phyloP scores from a whole-genome alignment of 1,284 basidiomycete genomes.

The Fistulinella cinereoalba region DNA sequence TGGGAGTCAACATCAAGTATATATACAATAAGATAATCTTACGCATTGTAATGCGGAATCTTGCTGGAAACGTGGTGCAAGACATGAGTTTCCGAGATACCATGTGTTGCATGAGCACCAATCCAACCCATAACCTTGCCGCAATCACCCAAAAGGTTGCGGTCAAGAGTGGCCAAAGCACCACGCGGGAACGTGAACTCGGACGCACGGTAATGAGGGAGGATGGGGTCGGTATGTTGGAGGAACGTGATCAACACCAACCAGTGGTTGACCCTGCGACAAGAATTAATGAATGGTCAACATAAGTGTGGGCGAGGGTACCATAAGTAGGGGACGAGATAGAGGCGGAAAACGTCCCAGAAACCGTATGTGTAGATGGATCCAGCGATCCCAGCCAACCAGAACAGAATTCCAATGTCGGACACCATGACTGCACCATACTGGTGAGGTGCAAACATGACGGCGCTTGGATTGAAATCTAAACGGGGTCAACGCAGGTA shows the following conservation, averaged over 20 bases:
- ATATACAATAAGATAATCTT: conserved; percentile 19
- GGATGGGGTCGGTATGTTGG: conserved; percentile 94
- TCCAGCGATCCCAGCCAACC: conserved; percentile 59
- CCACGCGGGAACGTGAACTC: conserved; percentile 96
- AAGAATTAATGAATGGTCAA: conserved; percentile 1
- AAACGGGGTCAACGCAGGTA: neutral
- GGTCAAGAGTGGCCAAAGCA: conserved; percentile 92
- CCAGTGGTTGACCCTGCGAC: conserved; percentile 76
- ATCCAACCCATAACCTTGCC: conserved; percentile 75
- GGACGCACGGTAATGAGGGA: conserved; percentile 91
- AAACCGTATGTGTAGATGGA: conserved; percentile 71
- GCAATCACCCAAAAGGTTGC: conserved; percentile 79
- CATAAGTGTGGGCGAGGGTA: conserved; percentile 32
- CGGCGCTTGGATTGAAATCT: conserved; percentile 82
- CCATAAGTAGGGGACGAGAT: conserved; percentile 90
- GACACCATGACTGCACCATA: conserved; percentile 78
- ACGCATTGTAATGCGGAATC: conserved; percentile 91
- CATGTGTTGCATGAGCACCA: conserved; percentile 76
- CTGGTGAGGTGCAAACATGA: conserved; percentile 88
- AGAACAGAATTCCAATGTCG: conserved; percentile 79
- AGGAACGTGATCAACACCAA: conserved; percentile 91
- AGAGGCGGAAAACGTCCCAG: conserved; percentile 75
- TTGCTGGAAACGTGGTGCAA: conserved; percentile 89
- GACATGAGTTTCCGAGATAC: conserved; percentile 93
- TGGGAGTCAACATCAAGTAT: conserved; percentile 1